phyloP scores from a whole-genome alignment of 176 grass and related monocot species.

The Luzula sylvatica region DNA sequence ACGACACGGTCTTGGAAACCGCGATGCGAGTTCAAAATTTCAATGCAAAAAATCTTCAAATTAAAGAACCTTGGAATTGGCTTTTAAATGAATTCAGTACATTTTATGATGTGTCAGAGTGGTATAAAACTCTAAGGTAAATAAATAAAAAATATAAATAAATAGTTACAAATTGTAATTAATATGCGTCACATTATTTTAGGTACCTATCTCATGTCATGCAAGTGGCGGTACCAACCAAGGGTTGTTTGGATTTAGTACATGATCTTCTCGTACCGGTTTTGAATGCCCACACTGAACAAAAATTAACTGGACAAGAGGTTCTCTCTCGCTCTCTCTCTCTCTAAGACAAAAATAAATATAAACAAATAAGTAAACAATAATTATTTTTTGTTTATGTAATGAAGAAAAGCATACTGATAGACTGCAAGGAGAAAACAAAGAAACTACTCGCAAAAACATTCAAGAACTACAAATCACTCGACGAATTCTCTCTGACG shows the following conservation, averaged over 20 bases:
- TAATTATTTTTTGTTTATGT: slow-evolving; percentile 2
- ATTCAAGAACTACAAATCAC: slow-evolving; percentile 91
- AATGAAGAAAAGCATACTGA: slow-evolving; percentile 74
- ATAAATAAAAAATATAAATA: not conserved
- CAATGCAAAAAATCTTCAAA: slow-evolving; percentile 68
- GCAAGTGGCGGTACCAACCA: slow-evolving; percentile 74
- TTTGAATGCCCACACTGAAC: slow-evolving; percentile 54
- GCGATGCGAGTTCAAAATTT: slow-evolving; percentile 85
- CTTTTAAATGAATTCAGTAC: slow-evolving; percentile 76
- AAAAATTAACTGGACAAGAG: slow-evolving; percentile 83
- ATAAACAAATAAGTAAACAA: not conserved
- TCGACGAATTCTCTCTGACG: slow-evolving; percentile 63
- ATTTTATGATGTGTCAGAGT: slow-evolving; percentile 81
- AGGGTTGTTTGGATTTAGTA: slow-evolving; percentile 76
- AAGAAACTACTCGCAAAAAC: slow-evolving; percentile 62
- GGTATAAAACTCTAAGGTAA: slow-evolving; percentile 88
- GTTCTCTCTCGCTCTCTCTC: slow-evolving; percentile 27
- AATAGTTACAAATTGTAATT: too few relatives aligned
- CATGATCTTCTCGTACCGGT: slow-evolving; percentile 73
- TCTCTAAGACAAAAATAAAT: not conserved
- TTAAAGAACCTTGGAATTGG: slow-evolving; percentile 76
- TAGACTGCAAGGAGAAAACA: slow-evolving; percentile 73
- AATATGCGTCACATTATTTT: not conserved
- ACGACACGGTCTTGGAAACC: slow-evolving; percentile 85
- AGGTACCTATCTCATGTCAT: slow-evolving; percentile 88